Evolutionary conservation across 805 yeast genomes (phyloP).

Genomic region (Zygosaccharomyces kombuchaensis): DNA sequence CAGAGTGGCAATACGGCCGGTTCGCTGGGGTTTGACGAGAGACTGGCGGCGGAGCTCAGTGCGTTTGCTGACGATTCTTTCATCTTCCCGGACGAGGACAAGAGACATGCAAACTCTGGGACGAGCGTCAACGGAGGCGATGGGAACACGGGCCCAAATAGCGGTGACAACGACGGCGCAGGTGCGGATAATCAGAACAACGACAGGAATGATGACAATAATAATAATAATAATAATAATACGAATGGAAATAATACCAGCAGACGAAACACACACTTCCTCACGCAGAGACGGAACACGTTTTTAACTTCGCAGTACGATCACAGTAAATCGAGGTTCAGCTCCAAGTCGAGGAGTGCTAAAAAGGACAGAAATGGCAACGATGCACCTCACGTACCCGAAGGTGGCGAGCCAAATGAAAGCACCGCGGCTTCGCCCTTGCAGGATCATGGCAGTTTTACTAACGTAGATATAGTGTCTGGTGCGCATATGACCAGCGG

Average conservation of each 20-base stretch:
- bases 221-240: not conserved
- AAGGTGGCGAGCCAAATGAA: not conserved
- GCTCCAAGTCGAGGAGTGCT: conserved; percentile 16
- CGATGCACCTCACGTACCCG: not conserved
- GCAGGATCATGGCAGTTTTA: conserved; percentile 27
- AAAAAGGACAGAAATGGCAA: conserved; percentile 2
- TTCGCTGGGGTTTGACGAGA: conserved; percentile 41
- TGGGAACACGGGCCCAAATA: conserved; percentile 12
- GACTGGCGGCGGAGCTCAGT: conserved; percentile 60
- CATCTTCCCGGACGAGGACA: conserved; percentile 78
- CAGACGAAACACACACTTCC: conserved; percentile 17
- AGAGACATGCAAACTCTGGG: conserved; percentile 39
- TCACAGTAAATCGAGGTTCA: conserved; percentile 29
- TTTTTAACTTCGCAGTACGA: conserved; percentile 34
- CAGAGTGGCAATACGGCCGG: conserved; percentile 1
- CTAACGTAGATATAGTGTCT: conserved; percentile 17
- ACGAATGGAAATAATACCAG: not conserved
- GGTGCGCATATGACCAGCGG: conserved; percentile 1
- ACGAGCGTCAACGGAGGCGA: conserved; percentile 11
- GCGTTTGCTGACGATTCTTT: conserved; percentile 82
- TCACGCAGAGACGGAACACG: conserved; percentile 30
- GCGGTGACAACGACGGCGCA: conserved; percentile 15
- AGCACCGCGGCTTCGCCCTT: conserved; percentile 10
- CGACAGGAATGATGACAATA: not conserved
- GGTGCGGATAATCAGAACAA: conserved; percentile 7